Evolutionary conservation across 768 basidiomycete genomes (phyloP).

Genomic region (Aureoboletus auriporus): DNA sequence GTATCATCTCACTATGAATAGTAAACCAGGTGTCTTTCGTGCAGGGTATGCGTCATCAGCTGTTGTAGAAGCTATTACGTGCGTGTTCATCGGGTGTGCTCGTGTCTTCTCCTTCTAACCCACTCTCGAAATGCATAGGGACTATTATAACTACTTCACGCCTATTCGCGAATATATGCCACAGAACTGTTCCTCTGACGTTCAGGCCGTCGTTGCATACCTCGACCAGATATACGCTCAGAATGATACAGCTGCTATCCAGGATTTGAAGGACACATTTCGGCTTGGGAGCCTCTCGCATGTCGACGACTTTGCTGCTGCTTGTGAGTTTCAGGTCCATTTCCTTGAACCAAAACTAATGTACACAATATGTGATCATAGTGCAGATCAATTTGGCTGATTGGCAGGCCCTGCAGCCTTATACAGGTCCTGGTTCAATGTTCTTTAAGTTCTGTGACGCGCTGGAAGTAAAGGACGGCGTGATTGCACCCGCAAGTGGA

Average conservation of each 20-base stretch:
- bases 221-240: slow-evolving; percentile 54
- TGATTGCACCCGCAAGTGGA: slow-evolving; percentile 42
- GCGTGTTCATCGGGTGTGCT: neutral
- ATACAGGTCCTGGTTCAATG: slow-evolving; percentile 35
- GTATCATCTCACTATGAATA: slow-evolving; percentile 12
- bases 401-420: slow-evolving; percentile 62
- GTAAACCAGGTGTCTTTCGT: slow-evolving; percentile 37
- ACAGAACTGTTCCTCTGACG: slow-evolving; percentile 68
- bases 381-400: slow-evolving; percentile 54
- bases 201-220: slow-evolving; percentile 57
- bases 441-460: slow-evolving; percentile 41
- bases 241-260: slow-evolving; percentile 43
- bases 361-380: slow-evolving; percentile 29
- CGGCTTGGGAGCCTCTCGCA: slow-evolving; percentile 56
- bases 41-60: slow-evolving; percentile 45
- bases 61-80: slow-evolving; percentile 45
- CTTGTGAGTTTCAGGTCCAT: slow-evolving; percentile 32
- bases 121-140: slow-evolving; percentile 4
- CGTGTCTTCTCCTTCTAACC: neutral
- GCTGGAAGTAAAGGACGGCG: slow-evolving; percentile 36
- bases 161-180: slow-evolving; percentile 68
- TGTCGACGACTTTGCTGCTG: slow-evolving; percentile 62
- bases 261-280: slow-evolving; percentile 52
- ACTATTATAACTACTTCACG: slow-evolving; percentile 54
- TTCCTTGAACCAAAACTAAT: neutral